Conservation (phyloP, 257 asterid species). For the Apocynum venetum region DNA sequence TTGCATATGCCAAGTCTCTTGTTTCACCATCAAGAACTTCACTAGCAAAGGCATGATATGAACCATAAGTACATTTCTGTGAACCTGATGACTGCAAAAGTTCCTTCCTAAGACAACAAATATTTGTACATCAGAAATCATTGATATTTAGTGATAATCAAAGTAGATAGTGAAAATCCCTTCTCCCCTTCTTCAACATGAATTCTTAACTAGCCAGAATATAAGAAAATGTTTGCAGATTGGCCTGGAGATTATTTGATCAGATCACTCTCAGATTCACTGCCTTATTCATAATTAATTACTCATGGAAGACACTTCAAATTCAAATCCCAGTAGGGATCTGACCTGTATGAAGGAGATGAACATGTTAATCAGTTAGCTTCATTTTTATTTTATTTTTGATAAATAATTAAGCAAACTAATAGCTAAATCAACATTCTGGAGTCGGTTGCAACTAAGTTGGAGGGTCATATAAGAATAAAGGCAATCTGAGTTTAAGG, state of each 20-base stretch:
- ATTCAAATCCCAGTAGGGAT: too few relatives aligned
- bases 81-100: conserved; percentile 14
- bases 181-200: not conserved
- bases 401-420: too few relatives aligned
- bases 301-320: not conserved
- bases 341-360: too few relatives aligned
- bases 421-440: too few relatives aligned
- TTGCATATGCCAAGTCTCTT: conserved; percentile 83
- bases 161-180: conserved; percentile 12
- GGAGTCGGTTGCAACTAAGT: too few relatives aligned
- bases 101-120: conserved; percentile 8
- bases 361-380: too few relatives aligned
- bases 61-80: not conserved
- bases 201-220: not conserved
- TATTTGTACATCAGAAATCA: conserved; percentile 32
- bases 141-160: conserved; percentile 21
- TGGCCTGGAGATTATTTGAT: not conserved
- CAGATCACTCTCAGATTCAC: too few relatives aligned
- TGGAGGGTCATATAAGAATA: too few relatives aligned
- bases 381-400: too few relatives aligned
- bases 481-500: too few relatives aligned
- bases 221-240: not conserved
- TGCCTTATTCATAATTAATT: too few relatives aligned
- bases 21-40: conserved; percentile 57
- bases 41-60: conserved; percentile 44